phyloP scores from a whole-genome alignment of 768 basidiomycete genomes.

The Tubosaeta sp. region DNA sequence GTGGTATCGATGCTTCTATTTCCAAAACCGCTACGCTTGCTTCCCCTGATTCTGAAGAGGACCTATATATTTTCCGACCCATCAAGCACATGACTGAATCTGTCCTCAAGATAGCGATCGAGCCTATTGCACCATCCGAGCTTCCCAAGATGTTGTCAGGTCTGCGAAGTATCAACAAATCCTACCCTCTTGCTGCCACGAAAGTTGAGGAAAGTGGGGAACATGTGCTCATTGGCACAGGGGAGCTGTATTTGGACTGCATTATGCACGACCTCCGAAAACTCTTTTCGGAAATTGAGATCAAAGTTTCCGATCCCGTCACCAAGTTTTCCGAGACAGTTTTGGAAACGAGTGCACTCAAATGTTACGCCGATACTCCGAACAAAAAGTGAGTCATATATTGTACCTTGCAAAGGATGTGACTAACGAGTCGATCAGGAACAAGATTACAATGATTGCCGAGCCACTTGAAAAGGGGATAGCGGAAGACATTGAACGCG shows the following conservation, averaged over 20 bases:
- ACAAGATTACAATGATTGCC: conserved; percentile 98
- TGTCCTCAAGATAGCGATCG: conserved; percentile 96
- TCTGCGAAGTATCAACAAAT: conserved; percentile 94
- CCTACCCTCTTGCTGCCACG: conserved; percentile 89
- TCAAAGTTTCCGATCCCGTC: conserved; percentile 99
- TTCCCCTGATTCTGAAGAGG: conserved; percentile 67
- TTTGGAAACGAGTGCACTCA: conserved; percentile 93
- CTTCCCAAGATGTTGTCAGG: conserved; percentile 98
- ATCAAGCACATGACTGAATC: conserved; percentile 97
- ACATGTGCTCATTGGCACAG: conserved; percentile 94
- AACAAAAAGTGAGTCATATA: conserved; percentile 82
- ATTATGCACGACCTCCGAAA: conserved; percentile 93
- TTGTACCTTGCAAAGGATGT: conserved; percentile 6
- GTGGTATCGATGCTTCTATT: conserved; percentile 91
- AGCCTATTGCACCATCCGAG: conserved; percentile 96
- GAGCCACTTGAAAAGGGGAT: conserved; percentile 95
- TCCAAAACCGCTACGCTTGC: conserved; percentile 92
- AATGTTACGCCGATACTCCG: conserved; percentile 98
- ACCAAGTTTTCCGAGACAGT: conserved; percentile 99
- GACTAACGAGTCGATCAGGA: conserved; percentile 47
- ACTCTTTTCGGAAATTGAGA: conserved; percentile 96
- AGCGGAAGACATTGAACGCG: conserved; percentile 93
- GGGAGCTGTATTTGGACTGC: conserved; percentile 94
- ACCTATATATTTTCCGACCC: conserved; percentile 92
- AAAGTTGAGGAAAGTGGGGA: conserved; percentile 99